Base-by-base conservation (phyloP, 1,284 basidiomycete species). In the Ceratobasidium sp. region DNA sequence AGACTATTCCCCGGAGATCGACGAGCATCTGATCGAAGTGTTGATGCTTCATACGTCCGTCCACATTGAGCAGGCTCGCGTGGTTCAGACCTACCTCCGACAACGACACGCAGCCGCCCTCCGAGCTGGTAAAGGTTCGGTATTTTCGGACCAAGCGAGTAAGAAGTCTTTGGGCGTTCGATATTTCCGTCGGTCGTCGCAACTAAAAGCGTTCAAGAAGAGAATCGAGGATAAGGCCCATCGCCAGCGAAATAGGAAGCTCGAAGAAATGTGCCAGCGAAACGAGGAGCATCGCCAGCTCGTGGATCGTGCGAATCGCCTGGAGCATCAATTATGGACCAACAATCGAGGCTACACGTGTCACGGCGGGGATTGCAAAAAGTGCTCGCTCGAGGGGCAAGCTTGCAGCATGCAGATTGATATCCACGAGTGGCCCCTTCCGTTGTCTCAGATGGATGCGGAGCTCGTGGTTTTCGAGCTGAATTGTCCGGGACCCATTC, bases 391-490 rank as follows among this genome's bases (percentile, higher is more conserved):
- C 1, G 71, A 81, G 44, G 36, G 51, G 1, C 15, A 79, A 59
- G 79, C 80, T 0, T 22, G 22, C 0, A 45, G 8, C 0, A 77
- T 87, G 78, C 14, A 48, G 0, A 87, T 89, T 44, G 1, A 60
- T 0, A 77, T 86, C 2, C 80, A 86, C 51, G 88, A 89, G 66
- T 88, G 86, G 88, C 87, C 87, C 0, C 78, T 89, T 41, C 86
- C 87, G 0, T 50, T 73, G 0, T 60, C 80, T 15, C 1, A 22
- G 1, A 50, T 79, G 1, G 29, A 66, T 0, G 82, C 82, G 0
- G 78, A 82, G 63, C 76, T 74, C 0, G 81, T 83, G 0, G 79
- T 88, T 0, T 89, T 89, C 59, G 88, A 89, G 69, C 73, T 88
- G 0, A 66, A 77, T 2, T 82, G 82, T 60, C 88, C 88, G 0